Base-by-base conservation (phyloP, 2,329 filamentous ascomycete genomes). In the Apiospora marii region DNA sequence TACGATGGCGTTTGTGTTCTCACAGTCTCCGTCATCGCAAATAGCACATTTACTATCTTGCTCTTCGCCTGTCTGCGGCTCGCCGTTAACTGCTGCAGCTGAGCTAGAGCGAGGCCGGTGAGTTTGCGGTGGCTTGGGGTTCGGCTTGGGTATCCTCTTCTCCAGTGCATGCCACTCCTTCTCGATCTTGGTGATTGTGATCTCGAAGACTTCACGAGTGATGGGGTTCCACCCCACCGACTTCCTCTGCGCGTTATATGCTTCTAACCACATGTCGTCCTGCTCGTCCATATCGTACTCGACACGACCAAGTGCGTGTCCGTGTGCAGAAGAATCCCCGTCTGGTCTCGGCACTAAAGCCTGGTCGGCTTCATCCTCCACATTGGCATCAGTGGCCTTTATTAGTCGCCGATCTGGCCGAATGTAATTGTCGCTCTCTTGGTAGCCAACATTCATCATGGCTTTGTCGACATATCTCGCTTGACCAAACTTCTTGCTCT, bases 211-310 rank as follows among this genome's bases (percentile, higher is more conserved):
- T 74, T 97, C 95, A 27, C 95, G 94, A 68, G 95, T 97, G 78
- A 99, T 96, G 2, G 91, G 87, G 76, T 97, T 94, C 30, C 94
- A 90, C 67, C 92, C 91, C 76, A 93, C 90, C 34, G 89, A 88
- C 80, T 92, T 93, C 72, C 96, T 91, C 78, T 93, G 91, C 16
- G 86, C 84, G 78, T 99, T 99, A 80, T 96, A 91, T 51, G 91
- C 90, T 77, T 96, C 93, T 37, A 99, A 86, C 96, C 96, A 99
- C 84, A 95, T 94, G 76, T 98, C 95, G 81, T 99, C 96, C 80
- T 99, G 96, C 83, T 99, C 96, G 80, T 99, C 96, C 96, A 99
- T 99, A 82, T 99, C 96, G 81, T 99, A 99, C 81, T 99, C 96
- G 27, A 99, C 96, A 72, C 94, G 92, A 16, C 94, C 94, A 51